Evolutionary conservation across 1,284 basidiomycete species (phyloP).

Genomic region (Malassezia caprae): DNA sequence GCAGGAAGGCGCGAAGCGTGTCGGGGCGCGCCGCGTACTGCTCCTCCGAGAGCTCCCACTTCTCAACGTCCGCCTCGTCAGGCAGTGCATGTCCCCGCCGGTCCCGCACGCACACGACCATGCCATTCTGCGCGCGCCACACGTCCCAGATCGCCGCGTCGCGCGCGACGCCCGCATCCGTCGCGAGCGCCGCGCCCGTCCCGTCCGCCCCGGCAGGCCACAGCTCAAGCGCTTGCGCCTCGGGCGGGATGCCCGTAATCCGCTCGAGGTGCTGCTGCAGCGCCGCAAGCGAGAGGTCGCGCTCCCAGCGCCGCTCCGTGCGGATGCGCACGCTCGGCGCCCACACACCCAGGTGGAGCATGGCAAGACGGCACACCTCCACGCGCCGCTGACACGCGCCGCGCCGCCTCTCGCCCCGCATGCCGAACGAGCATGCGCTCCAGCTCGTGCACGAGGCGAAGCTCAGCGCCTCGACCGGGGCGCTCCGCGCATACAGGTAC

Average conservation of each 20-base stretch:
- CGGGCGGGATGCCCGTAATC: constrained; percentile 12
- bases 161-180: not conserved
- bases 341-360: not conserved
- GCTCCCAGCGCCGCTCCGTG: not conserved
- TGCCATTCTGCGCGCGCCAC: not conserved
- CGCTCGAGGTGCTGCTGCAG: constrained; percentile 4
- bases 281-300: not conserved
- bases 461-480: constrained; percentile 68
- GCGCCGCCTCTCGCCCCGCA: constrained; percentile 19
- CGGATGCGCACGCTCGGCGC: constrained; percentile 7
- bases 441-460: constrained; percentile 77
- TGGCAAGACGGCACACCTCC: constrained; percentile 1
- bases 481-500: constrained; percentile 75
- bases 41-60: constrained; percentile 14
- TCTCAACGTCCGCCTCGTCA: constrained; percentile 6
- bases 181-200: not conserved
- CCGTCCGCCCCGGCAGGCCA: not conserved
- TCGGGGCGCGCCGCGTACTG: constrained; percentile 52
- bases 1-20: constrained; percentile 80
- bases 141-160: not conserved
- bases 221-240: constrained; percentile 2
- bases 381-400: not conserved
- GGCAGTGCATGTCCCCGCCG: not conserved
- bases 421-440: constrained; percentile 68
- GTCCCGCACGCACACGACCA: constrained; percentile 7